Evolutionary conservation across 2,329 filamentous ascomycete genomes (phyloP).

Genomic region (Fusarium pseudoanthophilum): DNA sequence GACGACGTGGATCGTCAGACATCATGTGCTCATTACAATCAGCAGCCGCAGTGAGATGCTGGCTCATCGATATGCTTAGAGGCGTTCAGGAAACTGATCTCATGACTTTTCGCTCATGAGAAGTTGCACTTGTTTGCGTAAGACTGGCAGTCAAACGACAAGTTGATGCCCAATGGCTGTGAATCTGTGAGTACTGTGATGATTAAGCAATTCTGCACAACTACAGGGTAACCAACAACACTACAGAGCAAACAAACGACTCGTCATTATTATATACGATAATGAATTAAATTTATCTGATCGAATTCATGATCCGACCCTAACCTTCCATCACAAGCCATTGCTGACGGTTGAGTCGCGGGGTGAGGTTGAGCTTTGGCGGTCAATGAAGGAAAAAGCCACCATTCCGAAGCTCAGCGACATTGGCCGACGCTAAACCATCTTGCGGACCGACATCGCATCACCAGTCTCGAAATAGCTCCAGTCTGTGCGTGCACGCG

Average conservation of each 20-base stretch:
- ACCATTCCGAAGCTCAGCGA: neutral
- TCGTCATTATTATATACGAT: neutral
- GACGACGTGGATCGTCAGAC: neutral
- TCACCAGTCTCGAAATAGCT: neutral
- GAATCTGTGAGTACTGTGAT: neutral
- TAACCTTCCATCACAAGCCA: neutral
- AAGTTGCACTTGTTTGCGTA: no score
- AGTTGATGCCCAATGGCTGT: neutral
- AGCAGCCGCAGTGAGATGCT: neutral
- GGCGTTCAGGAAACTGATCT: fast-evolving
- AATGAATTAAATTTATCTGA: no score
- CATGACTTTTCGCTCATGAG: fast-evolving
- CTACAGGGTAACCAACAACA: neutral
- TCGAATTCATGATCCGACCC: no score
- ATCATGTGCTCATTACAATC: neutral
- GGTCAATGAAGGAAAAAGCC: neutral
- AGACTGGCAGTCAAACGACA: no score
- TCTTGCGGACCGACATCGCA: neutral
- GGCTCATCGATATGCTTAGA: neutral
- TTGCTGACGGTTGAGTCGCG: neutral
- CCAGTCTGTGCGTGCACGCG: neutral
- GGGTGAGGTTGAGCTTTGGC: neutral
- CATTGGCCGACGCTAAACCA: neutral
- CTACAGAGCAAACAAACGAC: neutral
- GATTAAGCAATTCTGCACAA: neutral